These are phyloP conservation scores for Yamadazyma laniorum DNA, from an alignment of 805 yeast species.

Conservation along the genomic window DNA sequence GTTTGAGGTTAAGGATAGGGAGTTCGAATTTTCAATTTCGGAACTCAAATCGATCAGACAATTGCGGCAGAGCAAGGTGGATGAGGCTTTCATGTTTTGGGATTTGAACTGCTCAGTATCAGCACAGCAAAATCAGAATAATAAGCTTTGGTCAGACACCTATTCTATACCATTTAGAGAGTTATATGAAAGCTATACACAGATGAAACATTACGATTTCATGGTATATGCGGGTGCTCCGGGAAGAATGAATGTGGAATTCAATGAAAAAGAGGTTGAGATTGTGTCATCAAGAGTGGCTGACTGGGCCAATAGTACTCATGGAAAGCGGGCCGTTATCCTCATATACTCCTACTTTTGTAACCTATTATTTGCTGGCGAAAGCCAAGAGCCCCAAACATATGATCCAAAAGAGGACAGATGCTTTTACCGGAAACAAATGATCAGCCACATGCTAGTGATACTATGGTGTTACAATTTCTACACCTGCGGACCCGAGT, in stretches of 20 bases:
- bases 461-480: conserved; percentile 15
- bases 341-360: conserved; percentile 21
- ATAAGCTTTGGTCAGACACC: conserved; percentile 18
- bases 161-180: conserved; percentile 18
- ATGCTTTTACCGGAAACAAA: conserved; percentile 14
- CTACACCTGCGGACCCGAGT: conserved; percentile 13
- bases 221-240: conserved; percentile 30
- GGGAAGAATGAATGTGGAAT: conserved; percentile 43
- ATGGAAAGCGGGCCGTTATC: conserved; percentile 51
- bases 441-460: conserved; percentile 14
- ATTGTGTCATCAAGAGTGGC: conserved; percentile 47
- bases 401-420: conserved; percentile 13
- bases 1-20: conserved; percentile 19
- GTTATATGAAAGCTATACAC: conserved; percentile 22
- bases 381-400: neutral
- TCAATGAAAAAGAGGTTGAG: conserved; percentile 37
- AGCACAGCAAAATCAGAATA: conserved; percentile 13
- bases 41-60: conserved; percentile 17
- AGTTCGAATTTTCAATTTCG: conserved; percentile 19
- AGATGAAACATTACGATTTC: conserved; percentile 25
- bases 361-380: conserved; percentile 7
- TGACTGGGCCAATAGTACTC: conserved; percentile 48
- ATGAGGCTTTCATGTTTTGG: conserved; percentile 14
- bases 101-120: conserved; percentile 9
- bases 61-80: conserved; percentile 13